These are phyloP conservation scores for Porphyra umbilicalis DNA, from an alignment of 31 red algal genomes.

Conservation along the genomic window DNA sequence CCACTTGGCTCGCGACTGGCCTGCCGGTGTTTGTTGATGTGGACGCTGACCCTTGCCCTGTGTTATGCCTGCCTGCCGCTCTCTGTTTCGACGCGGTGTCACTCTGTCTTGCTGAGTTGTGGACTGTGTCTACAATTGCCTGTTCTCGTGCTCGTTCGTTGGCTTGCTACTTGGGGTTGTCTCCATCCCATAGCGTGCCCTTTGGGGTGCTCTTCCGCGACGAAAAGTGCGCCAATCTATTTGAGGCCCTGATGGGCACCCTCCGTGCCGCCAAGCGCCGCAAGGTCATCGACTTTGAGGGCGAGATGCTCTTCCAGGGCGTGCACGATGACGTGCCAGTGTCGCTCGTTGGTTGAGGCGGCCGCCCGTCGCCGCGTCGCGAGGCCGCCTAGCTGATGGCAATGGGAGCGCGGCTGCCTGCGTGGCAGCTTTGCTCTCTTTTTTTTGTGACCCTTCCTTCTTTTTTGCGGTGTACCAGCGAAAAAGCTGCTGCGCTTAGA, in stretches of 20 bases:
- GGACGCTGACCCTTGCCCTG: no score
- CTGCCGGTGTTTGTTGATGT: no score
- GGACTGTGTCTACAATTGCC: no score
- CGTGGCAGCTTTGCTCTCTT: no score
- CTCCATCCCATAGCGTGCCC: constrained; percentile 53
- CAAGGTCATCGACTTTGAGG: constrained; percentile 62
- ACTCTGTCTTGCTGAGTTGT: no score
- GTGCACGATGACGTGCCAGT: constrained; percentile 44
- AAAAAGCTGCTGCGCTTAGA: no score
- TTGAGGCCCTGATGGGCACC: constrained; percentile 75
- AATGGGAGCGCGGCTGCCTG: neutral
- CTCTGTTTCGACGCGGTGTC: no score
- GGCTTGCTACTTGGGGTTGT: no score
- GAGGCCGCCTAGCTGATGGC: neutral
- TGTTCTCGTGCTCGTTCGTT: no score
- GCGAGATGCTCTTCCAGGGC: constrained; percentile 68
- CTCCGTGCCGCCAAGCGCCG: constrained; percentile 53
- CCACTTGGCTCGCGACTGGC: no score
- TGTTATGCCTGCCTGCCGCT: no score
- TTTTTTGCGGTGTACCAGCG: no score
- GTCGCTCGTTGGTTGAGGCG: neutral
- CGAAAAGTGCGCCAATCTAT: constrained; percentile 64
- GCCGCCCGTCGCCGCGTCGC: neutral
- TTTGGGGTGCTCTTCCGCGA: constrained; percentile 74
- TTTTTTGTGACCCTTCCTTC: neutral